Base-by-base conservation (phyloP, 257 asterid species). In the Solanum tacnaense region DNA sequence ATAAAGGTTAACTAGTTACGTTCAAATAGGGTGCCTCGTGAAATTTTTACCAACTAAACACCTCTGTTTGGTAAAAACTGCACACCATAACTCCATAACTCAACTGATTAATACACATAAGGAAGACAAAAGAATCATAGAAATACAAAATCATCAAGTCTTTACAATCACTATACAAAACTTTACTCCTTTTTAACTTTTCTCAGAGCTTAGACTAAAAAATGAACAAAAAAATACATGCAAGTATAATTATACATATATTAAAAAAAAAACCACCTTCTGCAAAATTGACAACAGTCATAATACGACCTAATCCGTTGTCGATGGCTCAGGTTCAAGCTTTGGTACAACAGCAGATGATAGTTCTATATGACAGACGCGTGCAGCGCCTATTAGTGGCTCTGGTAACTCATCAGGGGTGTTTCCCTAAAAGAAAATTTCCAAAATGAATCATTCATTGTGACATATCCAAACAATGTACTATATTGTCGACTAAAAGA, bases 391-490 rank as follows among this genome's bases (percentile, higher is more conserved):
- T 31, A 92, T 73, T 31, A 91, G 92, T 65, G 91, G 86, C 89
- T 92, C 93, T 31, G 93, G 94, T 84, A 92, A 91, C 86, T 91
- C 94, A 36, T 90, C 93, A 1, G 90, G 73, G 9, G 92, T 83
- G 89, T 88, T 90, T 16, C 88, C 92, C 94, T 92, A 82, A 7
- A 0, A 49, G 1, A 39, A 62, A 20, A 31, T 82, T 82, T 82
- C 39, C 44, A 11, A 31, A 73, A 10, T 3, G 34, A 38, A 5
- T 82, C 70, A 82, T 29, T 49, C 70, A 20, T 82, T 46, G 29
- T 82, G 44, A 4, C 85, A 29, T 25, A 78, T 27, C 0, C n/a
- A 6, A 15, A 44, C 25, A 41, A 4, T 78, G 23, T 41, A 27
- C 67, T 44, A 16, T 44, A 27, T 13, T 3, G 9, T 44, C 10